Evolutionary conservation across 148 eudicot genomes (phyloP).

Genomic region (Agrostemma githago): DNA sequence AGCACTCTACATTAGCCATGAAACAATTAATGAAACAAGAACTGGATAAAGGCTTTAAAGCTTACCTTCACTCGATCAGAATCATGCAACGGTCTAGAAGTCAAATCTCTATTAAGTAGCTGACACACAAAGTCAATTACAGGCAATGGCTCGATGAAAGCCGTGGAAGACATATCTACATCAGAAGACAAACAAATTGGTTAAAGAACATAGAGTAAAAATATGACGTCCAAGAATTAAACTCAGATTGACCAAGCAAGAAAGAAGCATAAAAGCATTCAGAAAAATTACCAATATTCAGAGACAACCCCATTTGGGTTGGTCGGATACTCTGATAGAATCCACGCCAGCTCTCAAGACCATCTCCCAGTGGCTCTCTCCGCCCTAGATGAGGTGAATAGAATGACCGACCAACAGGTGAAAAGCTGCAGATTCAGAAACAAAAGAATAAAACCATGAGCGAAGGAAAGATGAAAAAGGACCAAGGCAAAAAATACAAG

Average conservation of each 20-base stretch:
- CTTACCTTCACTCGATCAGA: constrained; percentile 70
- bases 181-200: constrained; percentile 6
- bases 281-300: constrained; percentile 53
- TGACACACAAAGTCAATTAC: constrained; percentile 68
- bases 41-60: not conserved
- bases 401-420: constrained; percentile 70
- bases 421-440: constrained; percentile 32
- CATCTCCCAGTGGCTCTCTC: constrained; percentile 62
- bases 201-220: not conserved
- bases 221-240: not conserved
- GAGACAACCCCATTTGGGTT: constrained; percentile 84
- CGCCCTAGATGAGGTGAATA: constrained; percentile 60
- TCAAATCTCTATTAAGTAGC: constrained; percentile 49
- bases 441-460: not conserved
- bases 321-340: constrained; percentile 87
- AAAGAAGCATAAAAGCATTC: not conserved
- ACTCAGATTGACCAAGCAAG: not conserved
- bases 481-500: not conserved
- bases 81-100: constrained; percentile 66
- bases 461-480: not conserved
- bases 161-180: constrained; percentile 79
- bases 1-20: not conserved
- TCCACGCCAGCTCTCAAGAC: constrained; percentile 81
- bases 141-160: constrained; percentile 68
- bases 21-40: not conserved